Percentiles rank a stretch among this genome's conserved stretches.
phyloP scores from a whole-genome alignment of 2,329 filamentous ascomycete species.

The Talaromyces sp. region DNA sequence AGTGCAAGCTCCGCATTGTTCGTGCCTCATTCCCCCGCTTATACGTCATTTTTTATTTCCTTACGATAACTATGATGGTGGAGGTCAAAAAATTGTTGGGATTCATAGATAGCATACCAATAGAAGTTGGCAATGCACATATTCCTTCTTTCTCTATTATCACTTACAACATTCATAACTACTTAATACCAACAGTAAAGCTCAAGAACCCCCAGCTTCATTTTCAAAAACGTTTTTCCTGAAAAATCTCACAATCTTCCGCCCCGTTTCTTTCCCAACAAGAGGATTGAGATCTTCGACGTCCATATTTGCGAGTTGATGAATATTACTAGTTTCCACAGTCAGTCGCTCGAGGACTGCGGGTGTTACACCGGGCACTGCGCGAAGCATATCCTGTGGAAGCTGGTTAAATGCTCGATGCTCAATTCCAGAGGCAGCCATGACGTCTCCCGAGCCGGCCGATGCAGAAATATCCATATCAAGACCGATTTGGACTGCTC shows the following conservation, averaged over 20 bases:
- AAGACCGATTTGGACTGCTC: conserved; percentile 77
- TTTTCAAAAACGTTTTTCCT: conserved; percentile 56
- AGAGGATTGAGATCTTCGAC: conserved; percentile 65
- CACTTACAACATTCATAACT: background rate
- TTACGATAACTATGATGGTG: background rate
- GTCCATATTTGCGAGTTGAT: conserved; percentile 82
- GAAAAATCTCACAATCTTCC: conserved; percentile 78
- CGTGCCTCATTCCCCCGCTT: background rate
- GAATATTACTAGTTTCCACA: conserved; percentile 67
- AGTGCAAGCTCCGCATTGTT: background rate
- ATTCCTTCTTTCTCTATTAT: background rate
- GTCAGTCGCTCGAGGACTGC: conserved; percentile 71
- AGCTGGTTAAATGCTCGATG: conserved; percentile 73
- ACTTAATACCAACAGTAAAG: background rate
- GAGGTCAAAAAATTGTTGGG: background rate
- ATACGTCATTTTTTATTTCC: background rate
- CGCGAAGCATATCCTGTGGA: conserved; percentile 83
- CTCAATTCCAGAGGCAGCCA: conserved; percentile 49
- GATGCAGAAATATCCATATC: conserved; percentile 46
- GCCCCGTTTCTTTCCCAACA: conserved; percentile 71
- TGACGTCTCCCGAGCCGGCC: conserved; percentile 44
- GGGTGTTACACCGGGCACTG: conserved; percentile 76
- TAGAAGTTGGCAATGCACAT: background rate
- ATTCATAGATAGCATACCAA: conserved; percentile 2
- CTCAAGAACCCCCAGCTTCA: conserved; percentile 1